Percentiles rank a stretch among this genome's conserved stretches.
Evolutionary conservation across 1,284 basidiomycete genomes (phyloP).

Genomic region (Irpex sp.): DNA sequence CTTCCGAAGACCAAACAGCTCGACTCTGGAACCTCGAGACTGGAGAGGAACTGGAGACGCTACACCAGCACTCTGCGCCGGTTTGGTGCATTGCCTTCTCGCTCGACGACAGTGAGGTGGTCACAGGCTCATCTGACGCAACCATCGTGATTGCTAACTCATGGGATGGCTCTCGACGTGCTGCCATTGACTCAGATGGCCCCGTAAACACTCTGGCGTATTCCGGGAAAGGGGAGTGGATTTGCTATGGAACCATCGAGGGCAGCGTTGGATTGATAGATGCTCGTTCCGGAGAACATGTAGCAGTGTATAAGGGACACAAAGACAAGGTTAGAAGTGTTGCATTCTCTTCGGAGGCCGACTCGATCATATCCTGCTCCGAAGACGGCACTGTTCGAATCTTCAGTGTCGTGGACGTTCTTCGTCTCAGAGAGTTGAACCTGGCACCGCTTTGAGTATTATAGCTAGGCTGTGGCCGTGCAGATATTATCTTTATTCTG

Average conservation of each 20-base stretch:
- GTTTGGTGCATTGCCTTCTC: constrained; percentile 19
- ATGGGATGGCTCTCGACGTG: neutral
- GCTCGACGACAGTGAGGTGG: neutral
- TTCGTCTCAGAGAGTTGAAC: neutral
- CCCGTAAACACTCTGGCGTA: neutral
- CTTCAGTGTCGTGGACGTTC: neutral
- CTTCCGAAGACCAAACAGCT: constrained; percentile 27
- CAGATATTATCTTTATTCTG: no score
- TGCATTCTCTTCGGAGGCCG: constrained; percentile 32
- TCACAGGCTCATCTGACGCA: neutral
- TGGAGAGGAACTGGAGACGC: constrained; percentile 24
- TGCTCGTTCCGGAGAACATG: neutral
- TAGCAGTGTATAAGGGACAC: constrained; percentile 19
- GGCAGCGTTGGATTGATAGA: neutral
- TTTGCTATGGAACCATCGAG: neutral
- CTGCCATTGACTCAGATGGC: neutral
- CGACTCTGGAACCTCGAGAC: constrained; percentile 26
- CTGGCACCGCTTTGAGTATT: no score
- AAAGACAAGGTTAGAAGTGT: constrained; percentile 22
- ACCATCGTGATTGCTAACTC: neutral
- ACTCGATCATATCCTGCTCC: constrained; percentile 39
- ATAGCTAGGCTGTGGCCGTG: no score
- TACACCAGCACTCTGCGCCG: constrained; percentile 23
- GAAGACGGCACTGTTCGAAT: constrained; percentile 38
- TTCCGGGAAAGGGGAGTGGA: neutral